Evolutionary conservation across 2,329 filamentous ascomycete species (phyloP), one percentile per base, ranked within the genome.

Genomic region (Colletotrichum falcatum): DNA sequence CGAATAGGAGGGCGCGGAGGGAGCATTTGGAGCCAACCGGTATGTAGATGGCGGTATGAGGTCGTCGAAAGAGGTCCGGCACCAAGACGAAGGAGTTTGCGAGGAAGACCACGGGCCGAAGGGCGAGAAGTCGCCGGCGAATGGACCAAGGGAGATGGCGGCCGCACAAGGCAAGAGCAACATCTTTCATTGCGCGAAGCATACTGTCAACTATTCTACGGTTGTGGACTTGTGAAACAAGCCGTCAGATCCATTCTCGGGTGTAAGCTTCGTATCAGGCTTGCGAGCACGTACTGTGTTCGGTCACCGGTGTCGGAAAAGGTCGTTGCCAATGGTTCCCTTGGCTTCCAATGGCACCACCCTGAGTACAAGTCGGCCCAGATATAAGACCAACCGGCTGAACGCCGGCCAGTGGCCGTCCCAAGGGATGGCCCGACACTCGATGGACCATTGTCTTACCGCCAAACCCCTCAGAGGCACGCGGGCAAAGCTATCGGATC

Each of bases 91-190:
- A 77, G 42, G 78, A 72, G 72, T 81, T 79, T 14, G 78, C 78
- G 11, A 85, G 68, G 42, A 83, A 64, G 5, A 75, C 76, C n/a
- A 82, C 74, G 18, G 83, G 83, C 68, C 83, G 81, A 23, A 86
- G 79, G 46, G 80, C 64, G 26, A 86, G 75, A 12, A 84, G 78
- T 9, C 83, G 81, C 81, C 83, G 84, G 72, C 83, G 82, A 35
- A 80, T 74, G 18, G 72, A 67, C 71, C 79, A 83, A 5, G 83
- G 79, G 49, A 85, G 77, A 58, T 75, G 73, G 18, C 73, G 75
- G 26, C 65, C 58, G n/a, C n/a, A n/a, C n/a, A 16, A 78, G 75
- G 71, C 48, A 44, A 51, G 2, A 30, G 33, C n/a, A n/a, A 71
- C 54, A 48, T 67, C 54, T 59, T 23, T 44, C 35, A 54, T 30